Percentiles rank a stretch among this genome's conserved stretches.
These are phyloP conservation scores for Epichloe uncinata DNA, from an alignment of 2,329 filamentous ascomycete species.

Conservation along the genomic window DNA sequence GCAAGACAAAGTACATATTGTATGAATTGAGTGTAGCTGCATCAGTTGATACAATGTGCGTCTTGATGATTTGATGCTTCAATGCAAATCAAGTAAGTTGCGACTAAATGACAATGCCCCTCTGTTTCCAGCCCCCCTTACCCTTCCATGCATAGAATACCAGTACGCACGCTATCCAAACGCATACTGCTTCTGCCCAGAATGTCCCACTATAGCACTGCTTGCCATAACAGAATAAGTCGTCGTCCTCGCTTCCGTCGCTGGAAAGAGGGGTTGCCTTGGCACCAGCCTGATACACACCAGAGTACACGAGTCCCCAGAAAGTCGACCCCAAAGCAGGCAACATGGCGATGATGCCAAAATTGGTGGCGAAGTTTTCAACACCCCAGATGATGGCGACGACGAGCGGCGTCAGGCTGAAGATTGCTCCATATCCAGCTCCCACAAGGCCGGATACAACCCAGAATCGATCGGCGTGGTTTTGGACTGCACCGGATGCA, in stretches of 20 bases:
- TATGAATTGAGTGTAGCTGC: too few species aligned
- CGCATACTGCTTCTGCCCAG: slow-evolving; percentile 72
- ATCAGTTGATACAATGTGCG: too few species aligned
- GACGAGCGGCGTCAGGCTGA: slow-evolving; percentile 80
- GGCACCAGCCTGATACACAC: slow-evolving; percentile 60
- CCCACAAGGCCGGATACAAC: slow-evolving; percentile 74
- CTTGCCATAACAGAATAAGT: slow-evolving; percentile 65
- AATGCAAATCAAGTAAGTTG: neutral
- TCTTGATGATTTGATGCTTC: too few species aligned
- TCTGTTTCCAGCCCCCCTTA: slow-evolving; percentile 55
- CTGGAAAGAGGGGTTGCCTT: slow-evolving; percentile 22
- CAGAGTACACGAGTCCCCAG: slow-evolving; percentile 84
- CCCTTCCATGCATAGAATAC: slow-evolving; percentile 76
- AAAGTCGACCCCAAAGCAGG: slow-evolving; percentile 78
- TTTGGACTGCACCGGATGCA: slow-evolving; percentile 61
- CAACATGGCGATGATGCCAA: slow-evolving; percentile 87
- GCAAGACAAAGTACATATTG: too few species aligned
- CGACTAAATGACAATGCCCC: slow-evolving; percentile 51
- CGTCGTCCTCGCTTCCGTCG: slow-evolving; percentile 23
- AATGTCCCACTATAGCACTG: slow-evolving; percentile 71
- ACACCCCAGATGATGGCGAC: slow-evolving; percentile 97
- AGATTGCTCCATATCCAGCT: slow-evolving; percentile 84
- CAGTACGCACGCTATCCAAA: slow-evolving; percentile 61
- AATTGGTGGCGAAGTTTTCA: slow-evolving; percentile 97
- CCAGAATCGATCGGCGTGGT: slow-evolving; percentile 69